Percentiles rank a stretch among this genome's conserved stretches.
phyloP scores from a whole-genome alignment of 495 filamentous ascomycete genomes.

The Recurvomyces mirabilis region DNA sequence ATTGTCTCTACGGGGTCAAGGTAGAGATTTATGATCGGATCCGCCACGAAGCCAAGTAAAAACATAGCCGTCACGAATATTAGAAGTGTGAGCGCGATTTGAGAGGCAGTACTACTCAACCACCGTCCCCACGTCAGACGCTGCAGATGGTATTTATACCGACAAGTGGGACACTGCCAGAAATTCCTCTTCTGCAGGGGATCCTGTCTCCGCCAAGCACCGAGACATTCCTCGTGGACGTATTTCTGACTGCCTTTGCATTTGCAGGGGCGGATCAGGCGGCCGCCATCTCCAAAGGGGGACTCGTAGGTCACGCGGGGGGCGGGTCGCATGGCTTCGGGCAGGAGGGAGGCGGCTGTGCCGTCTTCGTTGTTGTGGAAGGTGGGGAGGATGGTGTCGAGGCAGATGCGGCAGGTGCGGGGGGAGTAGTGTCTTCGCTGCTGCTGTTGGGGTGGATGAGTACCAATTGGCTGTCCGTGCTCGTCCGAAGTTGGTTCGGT shows the following conservation, averaged over 20 bases:
- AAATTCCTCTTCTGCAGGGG: slow-evolving; percentile 57
- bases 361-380: slow-evolving; percentile 49
- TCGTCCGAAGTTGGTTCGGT: not conserved
- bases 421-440: slow-evolving; percentile 42
- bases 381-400: slow-evolving; percentile 73
- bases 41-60: slow-evolving; percentile 76
- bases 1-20: slow-evolving; percentile 56
- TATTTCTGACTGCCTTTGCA: slow-evolving; percentile 89
- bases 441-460: too few species aligned
- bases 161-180: slow-evolving; percentile 83
- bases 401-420: slow-evolving; percentile 82
- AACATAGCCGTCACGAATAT: slow-evolving; percentile 65
- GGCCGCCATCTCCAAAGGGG: slow-evolving; percentile 48
- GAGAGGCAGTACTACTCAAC: slow-evolving; percentile 54
- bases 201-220: slow-evolving; percentile 70
- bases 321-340: slow-evolving; percentile 48
- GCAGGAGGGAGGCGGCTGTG: slow-evolving; percentile 27
- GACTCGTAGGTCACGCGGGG: slow-evolving; percentile 66
- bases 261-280: slow-evolving; percentile 81
- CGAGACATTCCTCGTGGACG: slow-evolving; percentile 89
- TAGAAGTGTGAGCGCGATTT: slow-evolving; percentile 53
- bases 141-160: slow-evolving; percentile 71
- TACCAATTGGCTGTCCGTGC: too few species aligned
- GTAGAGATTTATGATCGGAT: slow-evolving; percentile 84
- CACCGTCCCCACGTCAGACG: slow-evolving; percentile 64